Percentiles rank a stretch among this genome's conserved stretches.
Evolutionary conservation across 306 rosid genomes (phyloP).

Genomic region (Begonia loranthoides): DNA sequence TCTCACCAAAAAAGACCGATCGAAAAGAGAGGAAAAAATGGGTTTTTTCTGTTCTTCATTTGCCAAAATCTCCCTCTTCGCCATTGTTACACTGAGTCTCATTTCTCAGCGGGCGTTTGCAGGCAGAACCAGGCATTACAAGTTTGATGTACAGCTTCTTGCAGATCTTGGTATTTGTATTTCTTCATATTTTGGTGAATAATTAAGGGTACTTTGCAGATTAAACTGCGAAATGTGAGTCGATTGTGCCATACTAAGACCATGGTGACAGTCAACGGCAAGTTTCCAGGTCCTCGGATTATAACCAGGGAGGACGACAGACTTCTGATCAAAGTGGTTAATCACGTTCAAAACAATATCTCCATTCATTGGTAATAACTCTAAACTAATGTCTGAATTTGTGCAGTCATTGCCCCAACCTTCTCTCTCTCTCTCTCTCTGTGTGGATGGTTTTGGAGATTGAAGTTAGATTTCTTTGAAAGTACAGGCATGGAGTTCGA

Average conservation of each 20-base stretch:
- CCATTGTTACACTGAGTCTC: neutral
- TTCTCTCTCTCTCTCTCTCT: no score
- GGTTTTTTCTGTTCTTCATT: neutral
- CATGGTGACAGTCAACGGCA: neutral
- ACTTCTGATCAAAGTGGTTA: neutral
- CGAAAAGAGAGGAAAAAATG: neutral
- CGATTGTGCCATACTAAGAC: neutral
- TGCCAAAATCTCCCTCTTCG: neutral
- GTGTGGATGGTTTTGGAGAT: no score
- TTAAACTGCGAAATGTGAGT: neutral
- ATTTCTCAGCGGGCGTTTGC: neutral
- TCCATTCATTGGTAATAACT: constrained; percentile 3
- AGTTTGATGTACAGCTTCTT: neutral
- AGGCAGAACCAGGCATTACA: neutral
- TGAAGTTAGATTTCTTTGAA: constrained; percentile 19
- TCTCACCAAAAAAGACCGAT: neutral
- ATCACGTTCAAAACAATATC: neutral
- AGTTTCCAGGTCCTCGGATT: neutral
- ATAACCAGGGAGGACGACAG: neutral
- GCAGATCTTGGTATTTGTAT: neutral
- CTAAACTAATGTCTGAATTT: neutral
- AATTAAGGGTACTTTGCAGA: neutral
- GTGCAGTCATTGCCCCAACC: no score
- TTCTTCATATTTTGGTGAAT: neutral
- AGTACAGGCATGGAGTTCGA: constrained; percentile 56